Percentiles rank a stretch among this genome's conserved stretches.
Conservation (phyloP, 1,284 basidiomycete species). For the Apiotrichum gamsii region DNA sequence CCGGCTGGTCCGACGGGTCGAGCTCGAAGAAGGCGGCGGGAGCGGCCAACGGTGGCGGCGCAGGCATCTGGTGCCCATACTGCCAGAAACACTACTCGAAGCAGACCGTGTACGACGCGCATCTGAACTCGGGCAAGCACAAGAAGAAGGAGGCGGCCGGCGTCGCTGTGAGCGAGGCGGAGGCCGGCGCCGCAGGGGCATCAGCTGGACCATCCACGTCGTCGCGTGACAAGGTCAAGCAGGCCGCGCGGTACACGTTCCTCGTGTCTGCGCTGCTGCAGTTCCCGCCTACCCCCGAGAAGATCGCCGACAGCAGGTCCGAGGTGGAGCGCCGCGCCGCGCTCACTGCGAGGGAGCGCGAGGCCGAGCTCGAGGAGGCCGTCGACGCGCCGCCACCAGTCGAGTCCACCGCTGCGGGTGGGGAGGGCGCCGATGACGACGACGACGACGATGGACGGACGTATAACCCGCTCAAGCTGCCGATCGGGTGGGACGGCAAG, state of each 20-base stretch:
- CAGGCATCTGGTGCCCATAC: conserved; percentile 89
- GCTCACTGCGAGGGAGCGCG: conserved; percentile 89
- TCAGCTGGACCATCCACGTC: conserved; percentile 23
- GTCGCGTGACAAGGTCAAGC: conserved; percentile 58
- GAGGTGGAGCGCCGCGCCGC: conserved; percentile 96
- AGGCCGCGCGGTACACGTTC: conserved; percentile 65
- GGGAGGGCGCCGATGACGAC: conserved; percentile 60
- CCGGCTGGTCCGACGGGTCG: conserved; percentile 64
- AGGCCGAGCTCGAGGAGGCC: conserved; percentile 81
- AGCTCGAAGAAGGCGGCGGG: neutral
- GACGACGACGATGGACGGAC: conserved; percentile 91
- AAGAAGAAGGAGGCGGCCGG: conserved; percentile 64
- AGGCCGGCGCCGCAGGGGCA: conserved; percentile 14
- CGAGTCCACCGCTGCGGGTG: conserved; percentile 47
- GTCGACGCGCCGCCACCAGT: conserved; percentile 61
- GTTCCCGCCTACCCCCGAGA: conserved; percentile 56
- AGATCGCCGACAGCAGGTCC: conserved; percentile 77
- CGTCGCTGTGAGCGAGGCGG: conserved; percentile 29
- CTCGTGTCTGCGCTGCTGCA: conserved; percentile 63
- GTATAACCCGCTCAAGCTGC: conserved; percentile 96
- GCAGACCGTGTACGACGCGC: conserved; percentile 95
- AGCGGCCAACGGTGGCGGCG: conserved; percentile 15
- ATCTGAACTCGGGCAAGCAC: conserved; percentile 90
- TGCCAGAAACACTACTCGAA: conserved; percentile 93
- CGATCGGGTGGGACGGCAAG: conserved; percentile 96